phyloP scores from a whole-genome alignment of 1,284 basidiomycete species.

The Ceratobasidium sp. region DNA sequence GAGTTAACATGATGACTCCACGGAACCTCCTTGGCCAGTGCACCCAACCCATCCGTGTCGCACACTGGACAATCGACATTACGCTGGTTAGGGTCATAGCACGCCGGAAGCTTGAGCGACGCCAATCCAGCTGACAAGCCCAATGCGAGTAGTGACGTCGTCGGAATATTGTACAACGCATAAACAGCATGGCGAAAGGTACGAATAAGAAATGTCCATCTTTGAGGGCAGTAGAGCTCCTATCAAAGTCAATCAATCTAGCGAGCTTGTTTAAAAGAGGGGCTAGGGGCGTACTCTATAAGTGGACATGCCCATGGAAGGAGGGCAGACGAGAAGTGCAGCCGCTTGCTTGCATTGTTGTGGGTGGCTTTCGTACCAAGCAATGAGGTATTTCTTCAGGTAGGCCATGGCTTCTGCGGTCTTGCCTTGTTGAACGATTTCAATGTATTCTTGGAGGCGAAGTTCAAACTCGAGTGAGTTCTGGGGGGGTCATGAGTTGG shows the following conservation, averaged over 20 bases:
- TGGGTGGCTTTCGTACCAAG: conserved; percentile 83
- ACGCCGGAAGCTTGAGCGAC: conserved; percentile 83
- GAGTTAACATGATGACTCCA: conserved; percentile 94
- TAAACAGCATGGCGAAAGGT: conserved; percentile 87
- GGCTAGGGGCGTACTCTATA: conserved; percentile 30
- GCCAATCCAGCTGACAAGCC: conserved; percentile 88
- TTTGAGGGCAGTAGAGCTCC: conserved; percentile 79
- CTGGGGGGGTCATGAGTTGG: conserved; percentile 52
- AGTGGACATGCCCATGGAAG: conserved; percentile 28
- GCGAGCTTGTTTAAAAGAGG: neutral
- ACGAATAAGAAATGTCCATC: conserved; percentile 76
- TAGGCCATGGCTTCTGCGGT: conserved; percentile 83
- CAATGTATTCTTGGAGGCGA: conserved; percentile 95
- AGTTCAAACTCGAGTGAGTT: conserved; percentile 96
- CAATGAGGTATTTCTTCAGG: conserved; percentile 77
- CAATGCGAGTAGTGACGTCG: conserved; percentile 83
- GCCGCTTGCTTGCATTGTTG: conserved; percentile 78
- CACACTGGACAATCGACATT: conserved; percentile 94
- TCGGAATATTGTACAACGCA: conserved; percentile 82
- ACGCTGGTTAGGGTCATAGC: conserved; percentile 54
- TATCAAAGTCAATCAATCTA: conserved; percentile 47
- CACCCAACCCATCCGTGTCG: conserved; percentile 70
- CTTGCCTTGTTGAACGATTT: conserved; percentile 77
- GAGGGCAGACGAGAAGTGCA: conserved; percentile 72
- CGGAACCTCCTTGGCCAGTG: conserved; percentile 85